Evolutionary conservation across 2,329 filamentous ascomycete genomes (phyloP).

Genomic region (Phialophora expanda): DNA sequence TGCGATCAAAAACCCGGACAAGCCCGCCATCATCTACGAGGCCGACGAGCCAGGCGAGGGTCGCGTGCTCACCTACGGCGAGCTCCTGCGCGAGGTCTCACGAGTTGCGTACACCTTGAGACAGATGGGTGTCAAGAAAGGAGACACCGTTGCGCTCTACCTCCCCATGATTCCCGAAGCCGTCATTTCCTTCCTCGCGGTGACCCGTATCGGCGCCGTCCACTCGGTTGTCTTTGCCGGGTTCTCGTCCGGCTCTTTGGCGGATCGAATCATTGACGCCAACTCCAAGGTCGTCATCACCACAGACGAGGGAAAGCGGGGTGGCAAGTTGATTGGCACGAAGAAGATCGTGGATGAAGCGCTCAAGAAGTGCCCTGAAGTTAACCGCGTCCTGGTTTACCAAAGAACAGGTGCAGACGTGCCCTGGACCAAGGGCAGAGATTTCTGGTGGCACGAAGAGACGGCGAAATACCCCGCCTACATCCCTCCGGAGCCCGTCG

Average conservation of each 20-base stretch:
- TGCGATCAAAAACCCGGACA: conserved; percentile 91
- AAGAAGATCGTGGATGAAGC: conserved; percentile 98
- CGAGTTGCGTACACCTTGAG: conserved; percentile 85
- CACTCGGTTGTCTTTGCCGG: conserved; percentile 98
- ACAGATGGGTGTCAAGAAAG: conserved; percentile 95
- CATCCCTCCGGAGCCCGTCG: conserved; percentile 85
- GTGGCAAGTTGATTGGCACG: conserved; percentile 94
- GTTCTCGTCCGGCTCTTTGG: conserved; percentile 94
- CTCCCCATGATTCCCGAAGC: conserved; percentile 99
- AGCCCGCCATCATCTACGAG: conserved; percentile 97
- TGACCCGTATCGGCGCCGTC: conserved; percentile 87
- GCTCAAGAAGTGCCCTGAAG: conserved; percentile 91
- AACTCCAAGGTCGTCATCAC: conserved; percentile 94
- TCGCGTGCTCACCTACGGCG: conserved; percentile 87
- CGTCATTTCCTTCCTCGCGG: conserved; percentile 86
- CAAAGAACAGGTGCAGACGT: conserved; percentile 94
- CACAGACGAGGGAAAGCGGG: conserved; percentile 95
- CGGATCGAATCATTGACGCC: conserved; percentile 91
- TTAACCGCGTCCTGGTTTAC: conserved; percentile 85
- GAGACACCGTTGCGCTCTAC: conserved; percentile 96
- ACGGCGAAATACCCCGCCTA: conserved; percentile 95
- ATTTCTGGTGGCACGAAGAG: conserved; percentile 99
- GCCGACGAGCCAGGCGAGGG: conserved; percentile 88
- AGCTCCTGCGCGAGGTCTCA: conserved; percentile 91
- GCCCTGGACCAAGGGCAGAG: conserved; percentile 85